phyloP scores from a whole-genome alignment of 257 asterid genomes.

The Fraxinus cuspidata region DNA sequence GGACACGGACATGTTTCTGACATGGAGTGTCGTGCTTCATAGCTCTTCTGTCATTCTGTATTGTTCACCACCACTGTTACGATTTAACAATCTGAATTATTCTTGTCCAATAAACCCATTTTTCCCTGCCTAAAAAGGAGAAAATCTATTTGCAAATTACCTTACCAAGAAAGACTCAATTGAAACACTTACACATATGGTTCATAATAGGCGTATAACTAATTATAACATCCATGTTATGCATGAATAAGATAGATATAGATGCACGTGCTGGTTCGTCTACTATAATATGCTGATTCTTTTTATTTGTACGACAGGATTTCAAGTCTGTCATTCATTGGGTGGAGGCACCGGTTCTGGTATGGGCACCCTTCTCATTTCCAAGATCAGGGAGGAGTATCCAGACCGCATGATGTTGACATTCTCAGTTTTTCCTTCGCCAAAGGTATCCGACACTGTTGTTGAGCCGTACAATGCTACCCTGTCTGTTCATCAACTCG shows the following conservation, averaged over 20 bases:
- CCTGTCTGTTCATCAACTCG: conserved; percentile 51
- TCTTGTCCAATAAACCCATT: not conserved
- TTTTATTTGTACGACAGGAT: conserved; percentile 32
- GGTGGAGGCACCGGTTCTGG: conserved; percentile 61
- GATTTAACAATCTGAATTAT: not conserved
- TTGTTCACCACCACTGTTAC: not conserved
- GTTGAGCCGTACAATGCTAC: conserved; percentile 59
- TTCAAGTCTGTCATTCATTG: conserved; percentile 52
- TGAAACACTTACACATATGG: not conserved
- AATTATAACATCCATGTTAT: not conserved
- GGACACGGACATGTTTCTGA: too few species aligned
- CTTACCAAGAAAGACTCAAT: not conserved
- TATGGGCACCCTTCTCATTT: conserved; percentile 55
- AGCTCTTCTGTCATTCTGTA: not conserved
- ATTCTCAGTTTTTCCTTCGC: conserved; percentile 51
- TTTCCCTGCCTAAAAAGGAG: not conserved
- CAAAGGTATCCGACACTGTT: conserved; percentile 53
- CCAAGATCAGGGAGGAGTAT: conserved; percentile 55
- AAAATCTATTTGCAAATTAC: not conserved
- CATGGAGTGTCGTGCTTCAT: not conserved
- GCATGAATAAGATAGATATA: not conserved
- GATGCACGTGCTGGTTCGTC: not conserved
- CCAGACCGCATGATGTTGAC: conserved; percentile 56
- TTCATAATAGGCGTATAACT: not conserved
- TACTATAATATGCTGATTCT: not conserved